A percentile compares a stretch with the other conserved stretches of the same genome.
Conservation (phyloP, 2,329 filamentous ascomycete species). For the Xylaria sp. region DNA sequence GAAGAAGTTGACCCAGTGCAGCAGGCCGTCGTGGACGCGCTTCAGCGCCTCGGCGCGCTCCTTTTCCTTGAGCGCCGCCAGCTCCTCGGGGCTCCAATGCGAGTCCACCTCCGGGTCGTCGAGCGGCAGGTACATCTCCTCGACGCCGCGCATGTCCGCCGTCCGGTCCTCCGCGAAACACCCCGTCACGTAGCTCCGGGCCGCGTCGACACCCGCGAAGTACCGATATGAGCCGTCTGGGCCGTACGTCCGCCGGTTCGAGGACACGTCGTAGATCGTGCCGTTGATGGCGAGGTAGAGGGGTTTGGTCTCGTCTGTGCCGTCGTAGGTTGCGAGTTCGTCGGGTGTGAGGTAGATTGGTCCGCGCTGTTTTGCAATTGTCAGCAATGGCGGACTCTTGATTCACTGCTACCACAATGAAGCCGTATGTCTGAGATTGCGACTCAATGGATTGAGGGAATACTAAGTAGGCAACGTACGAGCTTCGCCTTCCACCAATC, state of each 20-base stretch:
- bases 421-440: too few relatives aligned
- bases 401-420: too few relatives aligned
- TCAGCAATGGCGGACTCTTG: constrained; percentile 23
- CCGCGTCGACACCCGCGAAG: constrained; percentile 88
- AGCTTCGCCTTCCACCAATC: constrained; percentile 69
- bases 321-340: constrained; percentile 81
- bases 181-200: constrained; percentile 89
- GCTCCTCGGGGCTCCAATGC: constrained; percentile 65
- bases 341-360: constrained; percentile 78
- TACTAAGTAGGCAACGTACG: constrained; percentile 57
- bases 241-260: constrained; percentile 76
- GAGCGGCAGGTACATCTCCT: constrained; percentile 81
- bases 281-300: constrained; percentile 93
- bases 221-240: constrained; percentile 87
- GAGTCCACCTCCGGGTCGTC: constrained; percentile 72
- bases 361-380: constrained; percentile 58
- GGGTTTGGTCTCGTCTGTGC: constrained; percentile 77
- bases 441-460: neutral
- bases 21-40: constrained; percentile 73
- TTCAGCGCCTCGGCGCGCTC: constrained; percentile 74
- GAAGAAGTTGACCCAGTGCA: constrained; percentile 89
- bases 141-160: constrained; percentile 85
- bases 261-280: constrained; percentile 85
- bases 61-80: constrained; percentile 64
- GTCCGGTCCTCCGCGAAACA: constrained; percentile 90